phyloP scores from a whole-genome alignment of 2,329 filamentous ascomycete genomes.

The Cercospora canescens region DNA sequence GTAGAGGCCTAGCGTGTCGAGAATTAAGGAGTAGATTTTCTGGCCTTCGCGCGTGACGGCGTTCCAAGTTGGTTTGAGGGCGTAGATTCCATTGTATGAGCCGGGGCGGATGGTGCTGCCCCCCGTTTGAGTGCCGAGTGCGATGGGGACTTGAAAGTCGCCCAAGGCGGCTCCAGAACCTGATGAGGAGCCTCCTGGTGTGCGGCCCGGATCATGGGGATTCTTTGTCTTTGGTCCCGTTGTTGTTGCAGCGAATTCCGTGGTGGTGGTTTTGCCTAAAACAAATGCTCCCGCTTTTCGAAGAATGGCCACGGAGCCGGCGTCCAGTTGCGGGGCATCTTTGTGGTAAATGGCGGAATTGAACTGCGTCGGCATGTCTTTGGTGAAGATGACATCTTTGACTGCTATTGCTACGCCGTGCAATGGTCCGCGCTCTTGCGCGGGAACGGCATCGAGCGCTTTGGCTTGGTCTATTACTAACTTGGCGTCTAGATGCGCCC shows the following conservation, averaged over 20 bases:
- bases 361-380: constrained; percentile 59
- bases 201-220: constrained; percentile 51
- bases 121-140: constrained; percentile 65
- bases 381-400: constrained; percentile 62
- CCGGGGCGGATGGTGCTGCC: constrained; percentile 65
- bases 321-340: constrained; percentile 52
- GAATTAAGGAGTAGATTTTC: constrained; percentile 58
- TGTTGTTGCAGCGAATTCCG: constrained; percentile 62
- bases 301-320: constrained; percentile 53
- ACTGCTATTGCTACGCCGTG: constrained; percentile 60
- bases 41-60: constrained; percentile 62
- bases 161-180: constrained; percentile 67
- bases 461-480: constrained; percentile 52
- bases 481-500: constrained; percentile 50
- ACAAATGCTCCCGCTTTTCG: constrained; percentile 59
- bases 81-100: constrained; percentile 65
- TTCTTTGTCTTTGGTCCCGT: constrained; percentile 57
- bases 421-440: constrained; percentile 52
- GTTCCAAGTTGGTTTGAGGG: constrained; percentile 67
- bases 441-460: constrained; percentile 51
- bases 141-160: constrained; percentile 63
- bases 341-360: constrained; percentile 57
- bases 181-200: constrained; percentile 67
- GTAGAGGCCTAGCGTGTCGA: constrained; percentile 65
- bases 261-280: constrained; percentile 62